phyloP scores from a whole-genome alignment of 495 filamentous ascomycete genomes.

The Daldinia grandis region DNA sequence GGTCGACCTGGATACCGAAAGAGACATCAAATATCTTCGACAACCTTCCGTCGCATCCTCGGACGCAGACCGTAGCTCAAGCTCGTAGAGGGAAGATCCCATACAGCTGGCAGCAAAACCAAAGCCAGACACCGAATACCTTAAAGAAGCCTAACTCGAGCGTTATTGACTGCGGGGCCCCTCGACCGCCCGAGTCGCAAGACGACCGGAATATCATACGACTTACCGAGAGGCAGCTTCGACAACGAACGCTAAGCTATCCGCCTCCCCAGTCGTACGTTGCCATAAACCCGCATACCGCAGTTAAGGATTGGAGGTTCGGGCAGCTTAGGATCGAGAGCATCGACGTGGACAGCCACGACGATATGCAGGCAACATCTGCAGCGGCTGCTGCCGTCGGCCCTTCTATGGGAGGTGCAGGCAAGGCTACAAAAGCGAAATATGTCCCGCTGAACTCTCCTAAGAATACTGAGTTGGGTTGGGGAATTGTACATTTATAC shows the following conservation, averaged over 20 bases:
- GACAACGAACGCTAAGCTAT: conserved; percentile 41
- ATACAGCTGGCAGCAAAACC: conserved; percentile 7
- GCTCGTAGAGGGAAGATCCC: conserved; percentile 10
- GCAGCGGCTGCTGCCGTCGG: conserved; percentile 53
- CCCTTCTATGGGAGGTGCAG: conserved; percentile 54
- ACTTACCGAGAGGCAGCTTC: conserved; percentile 46
- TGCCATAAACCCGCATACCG: conserved; percentile 51
- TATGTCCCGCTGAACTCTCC: conserved; percentile 74
- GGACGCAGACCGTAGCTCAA: conserved; percentile 10
- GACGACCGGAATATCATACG: conserved; percentile 45
- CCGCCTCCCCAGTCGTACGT: conserved; percentile 46
- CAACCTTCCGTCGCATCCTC: conserved; percentile 54
- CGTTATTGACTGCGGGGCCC: conserved; percentile 57
- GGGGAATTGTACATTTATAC: conserved; percentile 94
- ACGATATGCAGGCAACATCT: conserved; percentile 37
- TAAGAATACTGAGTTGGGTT: conserved; percentile 83
- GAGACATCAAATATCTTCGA: conserved; percentile 54
- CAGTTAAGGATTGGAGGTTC: conserved; percentile 58
- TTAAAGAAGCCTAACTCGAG: conserved; percentile 13
- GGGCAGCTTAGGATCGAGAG: conserved; percentile 55
- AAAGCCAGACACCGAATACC: background rate
- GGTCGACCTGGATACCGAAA: conserved; percentile 51
- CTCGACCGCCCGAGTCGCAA: conserved; percentile 41
- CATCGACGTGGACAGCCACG: conserved; percentile 44
- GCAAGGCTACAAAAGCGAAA: conserved; percentile 70